These are phyloP conservation scores for Ceratobasidium sp. DNA, from an alignment of 1,284 basidiomycete genomes.

Conservation along the genomic window DNA sequence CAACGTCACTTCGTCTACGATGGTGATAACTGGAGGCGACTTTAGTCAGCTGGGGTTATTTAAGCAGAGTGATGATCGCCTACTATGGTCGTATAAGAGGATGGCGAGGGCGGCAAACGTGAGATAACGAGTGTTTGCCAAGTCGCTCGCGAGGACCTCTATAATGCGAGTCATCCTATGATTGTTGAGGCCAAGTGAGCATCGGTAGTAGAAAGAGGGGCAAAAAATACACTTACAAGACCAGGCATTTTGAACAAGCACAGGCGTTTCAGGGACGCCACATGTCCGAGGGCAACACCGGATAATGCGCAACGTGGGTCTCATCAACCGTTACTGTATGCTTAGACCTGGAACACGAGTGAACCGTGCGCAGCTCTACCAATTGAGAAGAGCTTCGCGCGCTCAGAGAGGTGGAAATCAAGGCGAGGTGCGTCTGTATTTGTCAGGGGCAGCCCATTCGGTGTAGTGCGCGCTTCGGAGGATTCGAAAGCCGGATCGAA, in stretches of 20 bases:
- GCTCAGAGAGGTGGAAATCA: not conserved
- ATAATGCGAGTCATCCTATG: conserved; percentile 3
- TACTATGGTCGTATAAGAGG: conserved; percentile 38
- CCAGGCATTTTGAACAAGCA: conserved; percentile 1
- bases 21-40: conserved; percentile 8
- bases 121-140: conserved; percentile 29
- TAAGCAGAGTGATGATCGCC: not conserved
- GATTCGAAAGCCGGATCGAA: conserved; percentile 1
- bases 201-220: not conserved
- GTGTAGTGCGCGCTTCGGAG: not conserved
- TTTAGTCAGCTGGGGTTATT: not conserved
- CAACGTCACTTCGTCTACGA: conserved; percentile 23
- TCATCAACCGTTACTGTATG: not conserved
- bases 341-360: not conserved
- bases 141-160: conserved; percentile 4
- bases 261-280: conserved; percentile 1
- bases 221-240: not conserved
- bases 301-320: conserved; percentile 7
- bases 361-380: not conserved
- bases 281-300: conserved; percentile 10
- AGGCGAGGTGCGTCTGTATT: not conserved
- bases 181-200: not conserved
- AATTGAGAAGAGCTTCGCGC: not conserved
- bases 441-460: not conserved
- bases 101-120: conserved; percentile 27